phyloP scores from a whole-genome alignment of 192 early-diverging fungal genomes.

The Piromyces sp. region DNA sequence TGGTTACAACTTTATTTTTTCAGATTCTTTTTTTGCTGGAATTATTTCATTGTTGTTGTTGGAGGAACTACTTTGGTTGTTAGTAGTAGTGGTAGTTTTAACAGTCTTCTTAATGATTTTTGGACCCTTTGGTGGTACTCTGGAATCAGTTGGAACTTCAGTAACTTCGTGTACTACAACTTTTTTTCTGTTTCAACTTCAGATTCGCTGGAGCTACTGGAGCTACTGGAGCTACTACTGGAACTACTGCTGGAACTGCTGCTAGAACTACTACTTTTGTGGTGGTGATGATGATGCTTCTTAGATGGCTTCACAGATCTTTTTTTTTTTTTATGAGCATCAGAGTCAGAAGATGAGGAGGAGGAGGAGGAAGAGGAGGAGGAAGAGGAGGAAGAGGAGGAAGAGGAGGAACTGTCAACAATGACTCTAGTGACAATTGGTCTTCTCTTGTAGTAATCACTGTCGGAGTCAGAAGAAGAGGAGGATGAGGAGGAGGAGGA shows the following conservation, averaged over 20 bases:
- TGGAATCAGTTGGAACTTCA: no score
- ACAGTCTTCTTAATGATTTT: no score
- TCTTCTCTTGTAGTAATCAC: neutral
- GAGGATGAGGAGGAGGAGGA: no score
- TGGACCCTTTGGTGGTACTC: no score
- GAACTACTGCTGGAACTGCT: neutral
- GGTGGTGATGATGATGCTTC: neutral
- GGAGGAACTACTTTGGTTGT: neutral
- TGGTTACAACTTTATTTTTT: neutral
- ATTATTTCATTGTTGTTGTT: neutral
- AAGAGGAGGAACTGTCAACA: neutral
- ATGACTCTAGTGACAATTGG: neutral
- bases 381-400: neutral
- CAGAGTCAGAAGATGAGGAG: neutral
- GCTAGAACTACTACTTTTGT: no score
- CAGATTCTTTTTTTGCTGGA: neutral
- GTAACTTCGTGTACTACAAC: no score
- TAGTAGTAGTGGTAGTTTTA: neutral
- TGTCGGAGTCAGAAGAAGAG: neutral
- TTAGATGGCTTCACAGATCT: neutral
- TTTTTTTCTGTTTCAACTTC: no score
- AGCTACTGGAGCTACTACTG: neutral
- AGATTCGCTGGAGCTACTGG: neutral
- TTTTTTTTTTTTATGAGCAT: neutral
- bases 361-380: neutral